Evolutionary conservation across 306 rosid genomes (phyloP), one percentile per base, ranked within the genome.

Genomic region (Glycine latifolia): DNA sequence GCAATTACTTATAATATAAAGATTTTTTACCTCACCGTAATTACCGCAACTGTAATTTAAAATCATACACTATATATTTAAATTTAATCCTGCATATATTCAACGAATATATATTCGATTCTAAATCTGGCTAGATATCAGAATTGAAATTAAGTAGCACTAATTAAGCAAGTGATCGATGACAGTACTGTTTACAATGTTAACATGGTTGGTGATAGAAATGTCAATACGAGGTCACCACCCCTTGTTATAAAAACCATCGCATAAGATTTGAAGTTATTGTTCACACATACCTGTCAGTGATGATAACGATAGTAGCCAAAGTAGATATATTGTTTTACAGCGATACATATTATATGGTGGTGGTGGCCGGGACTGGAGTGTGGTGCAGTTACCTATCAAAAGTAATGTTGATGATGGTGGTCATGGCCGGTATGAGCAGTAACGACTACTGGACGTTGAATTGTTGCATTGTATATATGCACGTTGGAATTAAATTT

Each of bases 321-420:
- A 68, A 44, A 68, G 31, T 44, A 44, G 54, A 43, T 13, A 33
- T 37, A 20, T 59, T 13, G 31, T 26, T 26, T 26, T 2, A 26
- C 31, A 26, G 31, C 31, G 31, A 26, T 26, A 59, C 9, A 59
- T 8, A 65, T 65, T 39, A 14, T 26, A 26, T 37, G 71, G 71
- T 20, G 37, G 73, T 15, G 54, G 15, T 68, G 73, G 55, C 14
- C 39, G 55, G 5, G 55, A 68, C 10, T 41, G 72, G 26, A 43
- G 20, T 48, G 44, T 70, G 59, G 33, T 70, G 59, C 59, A 48
- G 16, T 69, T 17, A 10, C 58, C 41, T 26, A 26, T 26, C 44
- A 70, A 70, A 48, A 70, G 75, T 70, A 31, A 10, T 26, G 60
- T 6, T 7, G 3, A 49, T 70, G 59, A 16, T 70, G 75, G 10